A percentile compares a stretch with the other conserved stretches of the same genome.
Conservation (phyloP, 495 filamentous ascomycete species). For the Talaromyces adpressus region DNA sequence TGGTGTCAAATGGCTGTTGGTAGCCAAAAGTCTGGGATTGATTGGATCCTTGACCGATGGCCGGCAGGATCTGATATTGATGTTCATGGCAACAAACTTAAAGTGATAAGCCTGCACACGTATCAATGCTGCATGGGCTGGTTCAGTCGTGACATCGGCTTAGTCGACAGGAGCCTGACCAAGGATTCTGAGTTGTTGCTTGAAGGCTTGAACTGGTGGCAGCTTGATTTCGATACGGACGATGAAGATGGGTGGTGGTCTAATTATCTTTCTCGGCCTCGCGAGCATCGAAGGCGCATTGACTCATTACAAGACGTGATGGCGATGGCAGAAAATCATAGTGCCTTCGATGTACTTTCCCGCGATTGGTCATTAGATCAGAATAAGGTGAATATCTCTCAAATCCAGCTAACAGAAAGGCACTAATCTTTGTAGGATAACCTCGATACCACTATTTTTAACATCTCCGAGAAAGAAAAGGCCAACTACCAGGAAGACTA, state of each 20-base stretch:
- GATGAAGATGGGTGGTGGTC: background rate
- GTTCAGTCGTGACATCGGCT: slow-evolving; percentile 50
- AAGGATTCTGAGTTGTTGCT: slow-evolving; percentile 23
- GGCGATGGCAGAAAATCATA: slow-evolving; percentile 28
- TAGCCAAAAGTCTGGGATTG: slow-evolving; percentile 77
- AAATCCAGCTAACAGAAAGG: slow-evolving; percentile 6
- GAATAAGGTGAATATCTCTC: slow-evolving; percentile 19
- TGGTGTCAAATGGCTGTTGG: slow-evolving; percentile 96
- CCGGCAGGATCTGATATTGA: slow-evolving; percentile 63
- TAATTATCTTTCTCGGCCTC: background rate
- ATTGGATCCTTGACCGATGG: slow-evolving; percentile 78
- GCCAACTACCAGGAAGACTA: slow-evolving; percentile 60
- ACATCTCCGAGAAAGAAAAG: slow-evolving; percentile 48
- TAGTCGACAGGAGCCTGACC: slow-evolving; percentile 13
- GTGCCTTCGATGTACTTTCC: slow-evolving; percentile 31
- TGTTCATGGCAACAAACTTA: slow-evolving; percentile 52
- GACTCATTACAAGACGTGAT: slow-evolving; percentile 20
- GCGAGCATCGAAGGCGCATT: slow-evolving; percentile 17
- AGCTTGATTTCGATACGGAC: slow-evolving; percentile 18
- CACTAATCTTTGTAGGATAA: slow-evolving; percentile 32
- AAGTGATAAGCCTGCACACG: slow-evolving; percentile 79
- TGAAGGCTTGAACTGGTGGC: slow-evolving; percentile 33
- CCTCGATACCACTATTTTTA: slow-evolving; percentile 57
- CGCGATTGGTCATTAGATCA: slow-evolving; percentile 22
- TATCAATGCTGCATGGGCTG: slow-evolving; percentile 75